phyloP scores from a whole-genome alignment of 257 asterid genomes.

The Solanum pennellii region DNA sequence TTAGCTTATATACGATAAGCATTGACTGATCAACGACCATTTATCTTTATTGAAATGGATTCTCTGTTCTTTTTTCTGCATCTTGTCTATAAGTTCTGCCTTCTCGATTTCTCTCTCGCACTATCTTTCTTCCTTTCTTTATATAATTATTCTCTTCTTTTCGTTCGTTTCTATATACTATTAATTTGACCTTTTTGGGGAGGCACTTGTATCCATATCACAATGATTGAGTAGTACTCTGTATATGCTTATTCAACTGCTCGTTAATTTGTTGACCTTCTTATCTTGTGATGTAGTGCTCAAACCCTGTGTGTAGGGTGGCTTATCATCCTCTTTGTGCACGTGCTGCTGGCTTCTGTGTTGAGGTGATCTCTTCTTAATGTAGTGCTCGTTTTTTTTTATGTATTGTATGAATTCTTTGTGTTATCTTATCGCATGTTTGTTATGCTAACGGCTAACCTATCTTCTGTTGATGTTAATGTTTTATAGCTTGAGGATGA shows the following conservation, averaged over 20 bases:
- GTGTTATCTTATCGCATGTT: background rate
- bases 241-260: background rate
- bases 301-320: slow-evolving; percentile 69
- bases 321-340: slow-evolving; percentile 99
- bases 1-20: background rate
- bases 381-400: background rate
- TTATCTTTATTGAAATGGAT: background rate
- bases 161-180: background rate
- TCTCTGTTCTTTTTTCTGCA: background rate
- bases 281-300: slow-evolving; percentile 53
- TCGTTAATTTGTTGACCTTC: background rate
- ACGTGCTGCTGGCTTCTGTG: slow-evolving; percentile 97
- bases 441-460: background rate
- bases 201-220: background rate
- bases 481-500: slow-evolving; percentile 71
- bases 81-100: background rate
- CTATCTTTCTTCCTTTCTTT: background rate
- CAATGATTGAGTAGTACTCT: background rate
- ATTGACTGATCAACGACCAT: background rate
- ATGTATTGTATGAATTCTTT: background rate
- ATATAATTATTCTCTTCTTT: background rate
- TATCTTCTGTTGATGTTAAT: background rate
- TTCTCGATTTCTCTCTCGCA: background rate
- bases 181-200: background rate
- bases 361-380: slow-evolving; percentile 50